phyloP scores from a whole-genome alignment of 345 rosid genomes.

The Pelargonium nanum region DNA sequence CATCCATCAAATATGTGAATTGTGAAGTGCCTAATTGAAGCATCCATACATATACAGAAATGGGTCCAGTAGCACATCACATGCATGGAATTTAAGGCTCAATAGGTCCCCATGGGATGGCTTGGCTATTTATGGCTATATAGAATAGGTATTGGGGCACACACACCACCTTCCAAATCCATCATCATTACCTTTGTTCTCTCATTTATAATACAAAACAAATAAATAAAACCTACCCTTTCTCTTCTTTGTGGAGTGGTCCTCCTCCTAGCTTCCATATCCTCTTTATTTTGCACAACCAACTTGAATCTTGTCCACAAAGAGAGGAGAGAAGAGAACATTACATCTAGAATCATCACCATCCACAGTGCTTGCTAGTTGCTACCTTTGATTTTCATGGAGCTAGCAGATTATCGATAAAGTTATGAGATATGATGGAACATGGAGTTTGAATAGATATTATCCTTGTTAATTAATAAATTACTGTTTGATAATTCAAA shows the following conservation, averaged over 20 bases:
- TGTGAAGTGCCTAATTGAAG: too few relatives aligned
- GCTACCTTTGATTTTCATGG: too few relatives aligned
- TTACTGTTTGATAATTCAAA: too few relatives aligned
- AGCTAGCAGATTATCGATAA: too few relatives aligned
- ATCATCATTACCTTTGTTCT: background rate
- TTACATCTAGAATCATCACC: background rate
- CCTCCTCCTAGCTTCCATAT: background rate
- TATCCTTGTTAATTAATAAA: too few relatives aligned
- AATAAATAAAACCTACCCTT: background rate
- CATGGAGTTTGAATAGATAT: too few relatives aligned
- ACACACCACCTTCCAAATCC: background rate
- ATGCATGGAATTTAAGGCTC: background rate
- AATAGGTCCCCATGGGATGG: background rate
- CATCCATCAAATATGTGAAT: too few relatives aligned
- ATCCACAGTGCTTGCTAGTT: background rate
- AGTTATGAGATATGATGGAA: too few relatives aligned
- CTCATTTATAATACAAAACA: background rate
- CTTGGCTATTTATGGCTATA: background rate
- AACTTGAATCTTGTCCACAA: background rate
- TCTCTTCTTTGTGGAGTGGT: background rate
- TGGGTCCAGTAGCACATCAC: background rate
- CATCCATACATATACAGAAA: too few relatives aligned
- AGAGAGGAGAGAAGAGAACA: background rate
- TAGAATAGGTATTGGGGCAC: background rate
- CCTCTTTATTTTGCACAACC: background rate